phyloP scores from a whole-genome alignment of 768 basidiomycete species.

The Lactarius quietus region DNA sequence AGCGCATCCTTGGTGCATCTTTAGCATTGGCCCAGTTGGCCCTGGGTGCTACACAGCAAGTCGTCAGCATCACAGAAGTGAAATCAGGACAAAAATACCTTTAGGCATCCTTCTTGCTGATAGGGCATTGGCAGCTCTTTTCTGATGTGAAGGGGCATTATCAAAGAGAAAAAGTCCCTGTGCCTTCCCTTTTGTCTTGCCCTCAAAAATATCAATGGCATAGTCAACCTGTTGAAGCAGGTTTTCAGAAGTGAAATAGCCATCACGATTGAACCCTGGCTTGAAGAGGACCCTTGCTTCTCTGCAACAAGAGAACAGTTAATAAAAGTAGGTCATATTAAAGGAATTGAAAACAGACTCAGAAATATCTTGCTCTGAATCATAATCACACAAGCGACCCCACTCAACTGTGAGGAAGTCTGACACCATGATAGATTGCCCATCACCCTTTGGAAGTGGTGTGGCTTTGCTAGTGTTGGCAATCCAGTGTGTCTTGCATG shows the following conservation, averaged over 20 bases:
- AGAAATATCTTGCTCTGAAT: slow-evolving; percentile 17
- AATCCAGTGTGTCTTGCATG: slow-evolving; percentile 31
- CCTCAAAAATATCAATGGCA: slow-evolving; percentile 36
- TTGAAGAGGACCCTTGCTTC: slow-evolving; percentile 29
- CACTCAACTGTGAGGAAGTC: slow-evolving; percentile 36
- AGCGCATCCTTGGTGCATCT: too few relatives aligned
- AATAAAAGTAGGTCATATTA: not conserved
- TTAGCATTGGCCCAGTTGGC: too few relatives aligned
- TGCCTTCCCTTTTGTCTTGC: slow-evolving; percentile 28
- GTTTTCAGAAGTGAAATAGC: slow-evolving; percentile 33
- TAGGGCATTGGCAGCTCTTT: slow-evolving; percentile 25
- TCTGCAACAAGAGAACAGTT: slow-evolving; percentile 21
- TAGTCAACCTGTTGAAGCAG: slow-evolving; percentile 30
- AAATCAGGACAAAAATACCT: too few relatives aligned
- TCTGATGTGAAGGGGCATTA: slow-evolving; percentile 31
- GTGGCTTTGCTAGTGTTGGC: slow-evolving; percentile 27
- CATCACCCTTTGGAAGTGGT: slow-evolving; percentile 37
- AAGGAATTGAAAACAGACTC: slow-evolving; percentile 23
- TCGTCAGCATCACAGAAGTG: too few relatives aligned
- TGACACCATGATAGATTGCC: slow-evolving; percentile 23
- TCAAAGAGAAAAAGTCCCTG: slow-evolving; percentile 33
- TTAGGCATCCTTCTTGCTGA: too few relatives aligned
- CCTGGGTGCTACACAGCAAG: too few relatives aligned
- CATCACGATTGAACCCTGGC: slow-evolving; percentile 35
- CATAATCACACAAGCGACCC: slow-evolving; percentile 27